phyloP scores from a whole-genome alignment of 345 rosid genomes.

The Reutealis trisperma region DNA sequence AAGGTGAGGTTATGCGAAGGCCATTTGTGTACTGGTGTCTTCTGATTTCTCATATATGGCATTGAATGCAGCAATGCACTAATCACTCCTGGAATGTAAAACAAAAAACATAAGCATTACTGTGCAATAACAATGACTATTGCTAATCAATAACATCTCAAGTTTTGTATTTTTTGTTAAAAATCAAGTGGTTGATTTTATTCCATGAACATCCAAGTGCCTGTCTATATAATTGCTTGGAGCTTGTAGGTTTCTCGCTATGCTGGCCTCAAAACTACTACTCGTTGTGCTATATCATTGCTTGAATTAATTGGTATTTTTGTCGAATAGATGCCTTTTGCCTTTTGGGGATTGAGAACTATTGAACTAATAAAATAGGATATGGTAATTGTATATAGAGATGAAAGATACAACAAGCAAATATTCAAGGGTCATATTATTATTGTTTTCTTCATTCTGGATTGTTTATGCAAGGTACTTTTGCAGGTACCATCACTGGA shows the following conservation, averaged over 20 bases:
- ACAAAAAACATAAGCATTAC: background rate
- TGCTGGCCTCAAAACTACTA: background rate
- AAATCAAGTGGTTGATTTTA: background rate
- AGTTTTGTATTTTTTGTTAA: no score
- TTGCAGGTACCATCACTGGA: conserved; percentile 36
- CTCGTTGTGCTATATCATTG: background rate
- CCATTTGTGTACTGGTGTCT: background rate
- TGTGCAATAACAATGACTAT: background rate
- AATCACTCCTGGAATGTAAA: background rate
- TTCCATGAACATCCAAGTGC: background rate
- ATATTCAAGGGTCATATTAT: background rate
- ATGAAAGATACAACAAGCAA: background rate
- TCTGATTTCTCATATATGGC: no score
- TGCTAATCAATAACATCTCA: background rate
- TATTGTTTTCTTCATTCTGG: background rate
- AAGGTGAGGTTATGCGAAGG: conserved; percentile 46
- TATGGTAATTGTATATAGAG: background rate
- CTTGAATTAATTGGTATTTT: no score
- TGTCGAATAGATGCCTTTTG: no score
- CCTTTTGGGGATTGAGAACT: no score
- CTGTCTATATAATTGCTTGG: background rate
- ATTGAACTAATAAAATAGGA: background rate
- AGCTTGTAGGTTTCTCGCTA: background rate
- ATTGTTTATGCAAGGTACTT: background rate
- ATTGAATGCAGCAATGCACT: background rate